Evolutionary conservation across 768 basidiomycete species (phyloP).

Genomic region (Lentinula edodes): DNA sequence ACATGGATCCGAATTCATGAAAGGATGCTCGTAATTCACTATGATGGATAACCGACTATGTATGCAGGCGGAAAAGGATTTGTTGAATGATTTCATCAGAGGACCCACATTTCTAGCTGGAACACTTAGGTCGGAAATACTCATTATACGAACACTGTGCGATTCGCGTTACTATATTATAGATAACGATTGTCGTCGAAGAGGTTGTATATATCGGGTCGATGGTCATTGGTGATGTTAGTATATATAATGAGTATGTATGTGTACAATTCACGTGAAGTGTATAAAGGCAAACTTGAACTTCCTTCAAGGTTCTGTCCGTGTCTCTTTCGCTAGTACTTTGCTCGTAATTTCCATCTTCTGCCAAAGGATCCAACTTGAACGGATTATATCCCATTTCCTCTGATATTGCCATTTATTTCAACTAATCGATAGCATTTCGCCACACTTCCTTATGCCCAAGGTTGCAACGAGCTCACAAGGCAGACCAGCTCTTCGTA

Average conservation of each 20-base stretch:
- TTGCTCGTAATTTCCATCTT: background rate
- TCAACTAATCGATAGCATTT: background rate
- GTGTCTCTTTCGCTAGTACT: background rate
- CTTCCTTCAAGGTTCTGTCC: background rate
- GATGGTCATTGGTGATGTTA: background rate
- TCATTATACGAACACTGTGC: background rate
- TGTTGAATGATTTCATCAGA: no score
- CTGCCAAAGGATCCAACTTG: background rate
- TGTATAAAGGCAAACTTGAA: background rate
- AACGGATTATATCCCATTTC: background rate
- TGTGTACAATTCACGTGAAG: background rate
- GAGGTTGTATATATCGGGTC: background rate
- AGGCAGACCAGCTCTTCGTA: conserved; percentile 58
- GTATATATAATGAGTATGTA: background rate
- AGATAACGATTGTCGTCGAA: no score
- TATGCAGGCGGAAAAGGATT: no score
- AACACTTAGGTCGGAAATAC: no score
- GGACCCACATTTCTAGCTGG: no score
- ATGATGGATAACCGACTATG: background rate
- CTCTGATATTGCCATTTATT: background rate
- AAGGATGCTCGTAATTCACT: background rate
- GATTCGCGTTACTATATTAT: no score
- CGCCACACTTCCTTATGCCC: conserved; percentile 46
- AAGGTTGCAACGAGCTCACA: conserved; percentile 45
- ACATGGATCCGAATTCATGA: background rate